Evolutionary conservation across 129 eudicot genomes (phyloP), one percentile per base, ranked within the genome.

Genomic region (Artemisia annua): DNA sequence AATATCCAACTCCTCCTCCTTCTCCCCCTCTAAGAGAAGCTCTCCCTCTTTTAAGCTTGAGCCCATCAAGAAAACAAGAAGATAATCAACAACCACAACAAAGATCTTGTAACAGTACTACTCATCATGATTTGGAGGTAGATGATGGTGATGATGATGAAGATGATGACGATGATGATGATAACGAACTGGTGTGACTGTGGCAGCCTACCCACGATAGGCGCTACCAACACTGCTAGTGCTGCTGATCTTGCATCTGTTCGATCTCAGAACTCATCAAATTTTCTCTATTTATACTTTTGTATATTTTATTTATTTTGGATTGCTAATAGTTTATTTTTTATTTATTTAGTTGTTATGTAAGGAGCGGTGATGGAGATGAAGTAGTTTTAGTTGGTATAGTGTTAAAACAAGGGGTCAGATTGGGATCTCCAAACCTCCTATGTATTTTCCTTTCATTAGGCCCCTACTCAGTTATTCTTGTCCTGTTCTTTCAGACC

Each of bases 11-110:
- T 24, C 86, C 95, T n/a, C 97, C 96, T 30, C 71, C 87, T 66
- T 91, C 97, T 11, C 97, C 97, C 30, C 97, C 97, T 71, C 83
- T 91, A 0, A 86, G 75, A 82, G 88, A 88, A 87, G 92, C 97
- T 82, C 90, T 91, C 32, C 96, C 97, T 60, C 87, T 91, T 18
- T 79, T 91, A 49, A 87, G 78, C 81, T 77, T 68, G 48, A 81
- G 85, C 69, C 96, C 96, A 46, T 73, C 85, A 72, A 77, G 81
- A 75, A 78, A 70, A 75, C 69, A 55, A 20, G 26, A 71, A 71
- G 81, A 35, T 50, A 22, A 63, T 68, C 65, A 71, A 17, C 46
- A 67, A 50, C 35, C 72, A 30, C 50, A 20, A 12, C 75, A 64
- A 54, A 73, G 79, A 18, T 79, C 73, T 68, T 75, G 79, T 51